A percentile compares a stretch with the other conserved stretches of the same genome.
These are phyloP conservation scores for Apophysomyces ossiformis DNA, from an alignment of 371 early-diverging fungal genomes.

Conservation along the genomic window DNA sequence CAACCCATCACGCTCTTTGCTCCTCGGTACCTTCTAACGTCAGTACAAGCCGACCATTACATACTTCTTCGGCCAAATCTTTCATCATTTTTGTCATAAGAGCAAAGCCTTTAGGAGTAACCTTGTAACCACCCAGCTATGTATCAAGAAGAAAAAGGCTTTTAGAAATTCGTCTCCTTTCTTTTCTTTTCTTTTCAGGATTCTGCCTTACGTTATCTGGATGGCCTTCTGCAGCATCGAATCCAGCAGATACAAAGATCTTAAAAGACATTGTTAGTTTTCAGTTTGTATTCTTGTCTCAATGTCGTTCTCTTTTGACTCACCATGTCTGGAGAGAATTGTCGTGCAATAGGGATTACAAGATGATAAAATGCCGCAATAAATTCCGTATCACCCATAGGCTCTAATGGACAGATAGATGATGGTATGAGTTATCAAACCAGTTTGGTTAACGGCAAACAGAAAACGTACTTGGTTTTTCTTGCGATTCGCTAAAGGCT, in stretches of 20 bases:
- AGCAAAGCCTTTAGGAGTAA: slow-evolving; percentile 61
- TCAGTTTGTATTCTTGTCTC: background rate
- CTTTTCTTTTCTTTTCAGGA: background rate
- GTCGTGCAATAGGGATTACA: slow-evolving; percentile 62
- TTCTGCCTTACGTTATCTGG: slow-evolving; percentile 57
- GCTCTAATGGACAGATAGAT: slow-evolving; percentile 30
- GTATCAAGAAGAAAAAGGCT: no score
- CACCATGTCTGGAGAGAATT: slow-evolving; percentile 68
- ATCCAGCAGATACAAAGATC: slow-evolving; percentile 70
- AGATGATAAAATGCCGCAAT: slow-evolving; percentile 67
- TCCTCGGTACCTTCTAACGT: slow-evolving; percentile 48
- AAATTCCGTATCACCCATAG: slow-evolving; percentile 71
- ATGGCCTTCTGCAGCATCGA: slow-evolving; percentile 71
- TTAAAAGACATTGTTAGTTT: background rate
- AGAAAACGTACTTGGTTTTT: slow-evolving; percentile 51
- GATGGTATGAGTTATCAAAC: background rate
- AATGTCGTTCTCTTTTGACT: background rate
- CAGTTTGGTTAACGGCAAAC: background rate
- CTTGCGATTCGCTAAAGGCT: slow-evolving; percentile 52
- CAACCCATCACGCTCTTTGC: background rate
- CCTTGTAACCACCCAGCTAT: slow-evolving; percentile 65
- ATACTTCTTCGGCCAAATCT: slow-evolving; percentile 55
- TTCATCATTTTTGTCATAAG: slow-evolving; percentile 59
- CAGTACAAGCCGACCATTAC: slow-evolving; percentile 57
- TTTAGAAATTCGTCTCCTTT: background rate